Evolutionary conservation across 208 protist species (phyloP), one percentile per base, ranked within the genome.

Genomic region (Lotmaria passim): DNA sequence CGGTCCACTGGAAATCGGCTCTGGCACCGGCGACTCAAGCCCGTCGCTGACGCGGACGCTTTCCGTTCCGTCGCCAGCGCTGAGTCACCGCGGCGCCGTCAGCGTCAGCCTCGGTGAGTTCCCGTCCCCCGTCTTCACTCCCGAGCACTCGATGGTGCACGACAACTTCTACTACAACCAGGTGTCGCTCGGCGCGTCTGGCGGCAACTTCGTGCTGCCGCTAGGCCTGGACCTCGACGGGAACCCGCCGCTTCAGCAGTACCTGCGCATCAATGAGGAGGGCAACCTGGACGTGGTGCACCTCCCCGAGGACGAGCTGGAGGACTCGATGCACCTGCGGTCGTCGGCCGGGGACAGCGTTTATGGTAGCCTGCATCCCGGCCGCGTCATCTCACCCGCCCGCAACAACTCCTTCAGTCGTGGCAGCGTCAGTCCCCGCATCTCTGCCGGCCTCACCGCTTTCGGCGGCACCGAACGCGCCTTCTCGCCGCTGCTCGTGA

Each of bases 111-210:
- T 74, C 21, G 77, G 63, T 57, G 77, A 90, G 56, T 78, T 79
- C 26, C 43, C 52, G 4, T 86, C 80, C 0, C 69, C 66, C 43
- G 61, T 69, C 21, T 79, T 63, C 36, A 88, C 84, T 0, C 69
- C 85, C 1, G 90, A 95, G 69, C 78, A 87, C 51, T 85, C 82
- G 0, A 73, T 89, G 39, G 75, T 91, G 43, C 79, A 95, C 71
- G 90, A 95, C 21, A 89, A 84, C 69, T 95, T 91, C 58, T 82
- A 81, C 60, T 95, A 87, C 74, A 82, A 79, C 28, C 81, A 90
- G 34, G 71, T 81, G 11, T 63, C 73, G 23, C 74, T 89, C 12
- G 90, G 90, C 7, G 57, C 79, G 3, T 91, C 86, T 11, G 90
- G 81, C 21, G 90, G 90, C 50, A 79, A 80, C 60, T 95, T 95